Conservation (phyloP, 192 early-diverging fungal genomes). For the Martensiomyces pterosporus region DNA sequence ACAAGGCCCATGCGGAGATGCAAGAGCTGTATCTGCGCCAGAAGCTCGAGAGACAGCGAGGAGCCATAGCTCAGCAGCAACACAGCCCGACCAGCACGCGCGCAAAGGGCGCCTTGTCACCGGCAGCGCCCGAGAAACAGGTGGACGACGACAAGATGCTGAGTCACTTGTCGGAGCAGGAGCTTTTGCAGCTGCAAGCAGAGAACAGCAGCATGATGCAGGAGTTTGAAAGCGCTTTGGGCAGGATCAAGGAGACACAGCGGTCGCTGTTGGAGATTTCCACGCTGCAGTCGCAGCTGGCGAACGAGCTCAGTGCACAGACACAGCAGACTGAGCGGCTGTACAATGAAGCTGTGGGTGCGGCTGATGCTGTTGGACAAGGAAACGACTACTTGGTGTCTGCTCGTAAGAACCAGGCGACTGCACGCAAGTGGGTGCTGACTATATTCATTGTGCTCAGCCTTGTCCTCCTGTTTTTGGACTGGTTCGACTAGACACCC, state of each 20-base stretch:
- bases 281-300: conserved; percentile 62
- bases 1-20: conserved; percentile 65
- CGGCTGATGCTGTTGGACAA: conserved; percentile 57
- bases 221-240: conserved; percentile 65
- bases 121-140: background rate
- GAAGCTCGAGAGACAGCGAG: conserved; percentile 64
- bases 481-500: conserved; percentile 64
- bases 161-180: conserved; percentile 50
- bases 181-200: conserved; percentile 59
- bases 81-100: background rate
- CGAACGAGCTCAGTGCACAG: conserved; percentile 67
- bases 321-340: conserved; percentile 68
- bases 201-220: conserved; percentile 68
- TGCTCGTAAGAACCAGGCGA: conserved; percentile 60
- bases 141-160: conserved; percentile 51
- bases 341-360: conserved; percentile 66
- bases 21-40: conserved; percentile 63
- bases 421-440: conserved; percentile 71
- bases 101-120: conserved; percentile 17
- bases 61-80: conserved; percentile 8
- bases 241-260: conserved; percentile 64
- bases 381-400: conserved; percentile 65
- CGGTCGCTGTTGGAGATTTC: conserved; percentile 66
- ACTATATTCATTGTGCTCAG: conserved; percentile 67
- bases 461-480: conserved; percentile 69